Evolutionary conservation across 1,139 yeast species (phyloP).

Genomic region (Yamadazyma atmosphaerica): DNA sequence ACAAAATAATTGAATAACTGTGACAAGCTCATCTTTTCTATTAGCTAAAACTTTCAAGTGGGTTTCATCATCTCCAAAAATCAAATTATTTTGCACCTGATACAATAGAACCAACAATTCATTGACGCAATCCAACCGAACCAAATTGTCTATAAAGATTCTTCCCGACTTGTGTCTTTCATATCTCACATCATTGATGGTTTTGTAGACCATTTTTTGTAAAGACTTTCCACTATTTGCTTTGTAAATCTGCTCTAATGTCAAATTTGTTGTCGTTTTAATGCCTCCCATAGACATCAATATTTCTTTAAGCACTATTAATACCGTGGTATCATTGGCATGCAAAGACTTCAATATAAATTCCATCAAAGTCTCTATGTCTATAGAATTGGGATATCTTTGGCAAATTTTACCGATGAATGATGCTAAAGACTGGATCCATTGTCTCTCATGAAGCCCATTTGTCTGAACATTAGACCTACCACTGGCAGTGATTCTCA

Average conservation of each 20-base stretch:
- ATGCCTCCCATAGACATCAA: conserved; percentile 81
- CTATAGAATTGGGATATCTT: conserved; percentile 49
- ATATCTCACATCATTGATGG: conserved; percentile 62
- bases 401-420: conserved; percentile 67
- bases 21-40: conserved; percentile 68
- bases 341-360: conserved; percentile 69
- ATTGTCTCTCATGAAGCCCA: conserved; percentile 79
- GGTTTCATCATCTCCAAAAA: conserved; percentile 39
- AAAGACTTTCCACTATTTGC: conserved; percentile 67
- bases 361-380: conserved; percentile 55
- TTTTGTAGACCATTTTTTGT: conserved; percentile 54
- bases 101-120: conserved; percentile 69
- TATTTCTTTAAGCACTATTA: conserved; percentile 69
- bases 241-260: conserved; percentile 63
- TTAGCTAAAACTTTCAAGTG: conserved; percentile 75
- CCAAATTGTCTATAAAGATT: conserved; percentile 51
- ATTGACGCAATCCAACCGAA: conserved; percentile 46
- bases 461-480: conserved; percentile 71
- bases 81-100: conserved; percentile 45
- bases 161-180: conserved; percentile 50
- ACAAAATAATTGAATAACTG: conserved; percentile 63
- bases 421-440: conserved; percentile 76
- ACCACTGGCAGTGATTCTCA: conserved; percentile 66
- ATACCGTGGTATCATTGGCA: conserved; percentile 59
- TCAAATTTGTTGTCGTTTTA: conserved; percentile 63